Evolutionary conservation across 1,284 basidiomycete genomes (phyloP).

Genomic region (Phellinidium pouzarii): DNA sequence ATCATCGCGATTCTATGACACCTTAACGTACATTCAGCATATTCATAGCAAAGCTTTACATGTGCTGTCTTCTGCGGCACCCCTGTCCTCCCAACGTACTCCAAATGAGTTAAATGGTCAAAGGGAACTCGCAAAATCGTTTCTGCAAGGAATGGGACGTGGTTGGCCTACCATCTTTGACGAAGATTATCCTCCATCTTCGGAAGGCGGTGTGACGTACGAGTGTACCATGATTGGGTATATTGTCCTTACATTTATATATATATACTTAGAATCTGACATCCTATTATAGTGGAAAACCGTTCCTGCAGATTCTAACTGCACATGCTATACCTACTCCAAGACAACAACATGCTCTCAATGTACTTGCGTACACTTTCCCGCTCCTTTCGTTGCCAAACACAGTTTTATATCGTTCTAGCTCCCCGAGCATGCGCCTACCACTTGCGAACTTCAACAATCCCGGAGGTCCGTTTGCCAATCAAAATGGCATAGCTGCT

Average conservation of each 20-base stretch:
- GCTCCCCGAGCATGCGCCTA: background rate
- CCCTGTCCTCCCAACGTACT: slow-evolving; percentile 18
- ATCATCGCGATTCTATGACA: slow-evolving; percentile 1
- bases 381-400: slow-evolving; percentile 33
- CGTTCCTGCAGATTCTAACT: slow-evolving; percentile 50
- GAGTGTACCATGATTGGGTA: slow-evolving; percentile 51
- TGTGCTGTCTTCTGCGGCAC: slow-evolving; percentile 25
- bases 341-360: slow-evolving; percentile 59
- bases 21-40: slow-evolving; percentile 23
- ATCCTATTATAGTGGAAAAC: slow-evolving; percentile 41
- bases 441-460: background rate
- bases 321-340: slow-evolving; percentile 47
- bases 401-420: background rate
- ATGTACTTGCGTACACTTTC: slow-evolving; percentile 67
- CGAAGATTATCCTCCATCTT: slow-evolving; percentile 38
- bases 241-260: slow-evolving; percentile 25
- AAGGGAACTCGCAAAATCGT: slow-evolving; percentile 24
- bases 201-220: slow-evolving; percentile 51
- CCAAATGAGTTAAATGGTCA: slow-evolving; percentile 22
- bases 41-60: slow-evolving; percentile 30
- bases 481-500: slow-evolving; percentile 23
- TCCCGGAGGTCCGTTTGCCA: slow-evolving; percentile 1
- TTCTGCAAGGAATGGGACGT: slow-evolving; percentile 42
- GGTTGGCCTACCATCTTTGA: slow-evolving; percentile 60
- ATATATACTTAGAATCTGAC: slow-evolving; percentile 9